phyloP scores from a whole-genome alignment of 257 asterid species.

The Ballota nigra region DNA sequence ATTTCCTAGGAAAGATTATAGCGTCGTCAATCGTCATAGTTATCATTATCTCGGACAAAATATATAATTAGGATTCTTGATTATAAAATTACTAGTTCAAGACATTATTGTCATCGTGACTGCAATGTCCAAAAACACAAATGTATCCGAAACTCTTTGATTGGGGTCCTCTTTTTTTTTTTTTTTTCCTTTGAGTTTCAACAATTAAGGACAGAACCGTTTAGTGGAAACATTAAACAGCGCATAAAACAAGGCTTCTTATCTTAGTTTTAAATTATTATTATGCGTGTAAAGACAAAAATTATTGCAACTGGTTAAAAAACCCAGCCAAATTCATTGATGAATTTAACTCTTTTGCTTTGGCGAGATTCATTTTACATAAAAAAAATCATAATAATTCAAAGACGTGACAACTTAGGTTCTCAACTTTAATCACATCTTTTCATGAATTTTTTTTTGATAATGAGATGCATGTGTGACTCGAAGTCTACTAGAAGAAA shows the following conservation, averaged over 20 bases:
- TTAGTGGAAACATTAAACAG: slow-evolving; percentile 19
- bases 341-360: background rate
- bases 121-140: slow-evolving; percentile 26
- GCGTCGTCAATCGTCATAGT: slow-evolving; percentile 18
- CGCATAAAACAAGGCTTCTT: slow-evolving; percentile 12
- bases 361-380: background rate
- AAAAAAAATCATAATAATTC: too few relatives aligned
- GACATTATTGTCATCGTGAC: slow-evolving; percentile 26
- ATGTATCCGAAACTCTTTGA: background rate
- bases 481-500: background rate
- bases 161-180: background rate
- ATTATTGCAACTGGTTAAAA: slow-evolving; percentile 26
- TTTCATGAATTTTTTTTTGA: background rate
- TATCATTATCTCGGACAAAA: slow-evolving; percentile 28
- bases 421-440: slow-evolving; percentile 32
- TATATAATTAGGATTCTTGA: background rate
- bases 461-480: background rate
- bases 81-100: slow-evolving; percentile 17
- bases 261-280: slow-evolving; percentile 1
- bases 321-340: slow-evolving; percentile 36
- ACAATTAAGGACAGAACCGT: slow-evolving; percentile 4
- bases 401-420: slow-evolving; percentile 14
- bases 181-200: background rate
- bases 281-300: slow-evolving; percentile 13
- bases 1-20: background rate